A percentile compares a stretch with the other conserved stretches of the same genome.
phyloP scores from a whole-genome alignment of 2,329 filamentous ascomycete species.

The Fusarium irregulare region DNA sequence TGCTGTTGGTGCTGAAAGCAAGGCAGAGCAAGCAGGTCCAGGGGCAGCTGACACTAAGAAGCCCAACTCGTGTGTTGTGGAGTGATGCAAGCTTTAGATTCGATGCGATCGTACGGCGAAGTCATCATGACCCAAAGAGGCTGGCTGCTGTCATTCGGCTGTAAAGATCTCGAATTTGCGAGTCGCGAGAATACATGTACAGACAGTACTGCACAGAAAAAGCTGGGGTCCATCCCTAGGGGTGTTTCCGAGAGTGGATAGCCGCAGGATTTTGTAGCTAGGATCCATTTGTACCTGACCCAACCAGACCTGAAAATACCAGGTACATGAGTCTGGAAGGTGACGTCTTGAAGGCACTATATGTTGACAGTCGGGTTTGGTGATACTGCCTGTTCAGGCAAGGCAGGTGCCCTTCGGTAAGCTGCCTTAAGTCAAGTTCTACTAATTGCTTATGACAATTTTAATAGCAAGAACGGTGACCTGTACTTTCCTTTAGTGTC shows the following conservation, averaged over 20 bases:
- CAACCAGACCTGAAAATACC: background rate
- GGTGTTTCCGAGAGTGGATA: slow-evolving; percentile 29
- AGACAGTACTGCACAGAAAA: background rate
- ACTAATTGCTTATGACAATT: background rate
- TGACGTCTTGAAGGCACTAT: slow-evolving; percentile 28
- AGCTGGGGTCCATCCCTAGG: slow-evolving; percentile 29
- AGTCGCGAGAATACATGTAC: slow-evolving; percentile 2
- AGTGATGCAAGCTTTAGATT: slow-evolving; percentile 8
- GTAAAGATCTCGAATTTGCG: slow-evolving; percentile 9
- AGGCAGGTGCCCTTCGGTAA: slow-evolving; percentile 4
- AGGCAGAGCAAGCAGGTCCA: slow-evolving; percentile 15
- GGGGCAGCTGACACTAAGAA: slow-evolving; percentile 30
- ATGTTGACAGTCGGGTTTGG: background rate
- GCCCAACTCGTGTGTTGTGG: slow-evolving; percentile 2
- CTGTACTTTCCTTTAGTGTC: background rate
- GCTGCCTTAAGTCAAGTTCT: background rate
- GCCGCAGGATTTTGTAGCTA: slow-evolving; percentile 16
- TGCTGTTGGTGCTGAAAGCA: slow-evolving; percentile 21
- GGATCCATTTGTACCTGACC: slow-evolving; percentile 13
- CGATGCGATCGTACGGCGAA: slow-evolving; percentile 28
- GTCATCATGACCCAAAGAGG: slow-evolving; percentile 11
- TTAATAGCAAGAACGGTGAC: background rate
- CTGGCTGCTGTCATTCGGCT: slow-evolving; percentile 10
- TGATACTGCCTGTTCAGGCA: slow-evolving; percentile 18
- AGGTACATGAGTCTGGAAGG: slow-evolving; percentile 30